A percentile compares a stretch with the other conserved stretches of the same genome.
These are phyloP conservation scores for Mortierella sp. DNA, from an alignment of 371 early-diverging fungal species.

Conservation along the genomic window DNA sequence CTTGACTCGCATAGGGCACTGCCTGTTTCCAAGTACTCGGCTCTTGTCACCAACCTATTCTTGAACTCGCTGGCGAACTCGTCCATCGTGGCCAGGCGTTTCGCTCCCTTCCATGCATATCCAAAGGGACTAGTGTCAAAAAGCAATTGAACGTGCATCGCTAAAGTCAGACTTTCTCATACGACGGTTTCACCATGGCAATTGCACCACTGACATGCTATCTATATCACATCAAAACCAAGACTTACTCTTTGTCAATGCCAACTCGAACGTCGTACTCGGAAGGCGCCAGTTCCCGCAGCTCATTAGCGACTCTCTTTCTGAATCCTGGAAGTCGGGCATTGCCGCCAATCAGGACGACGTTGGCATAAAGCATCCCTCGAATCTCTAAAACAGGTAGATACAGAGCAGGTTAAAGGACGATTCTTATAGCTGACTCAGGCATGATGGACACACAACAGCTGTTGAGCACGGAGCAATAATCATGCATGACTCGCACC, in stretches of 20 bases:
- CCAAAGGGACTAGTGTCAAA: slow-evolving; percentile 60
- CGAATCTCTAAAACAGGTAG: slow-evolving; percentile 65
- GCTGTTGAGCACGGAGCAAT: not conserved
- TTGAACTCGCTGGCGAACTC: slow-evolving; percentile 63
- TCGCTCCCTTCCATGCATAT: slow-evolving; percentile 70
- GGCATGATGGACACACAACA: not conserved
- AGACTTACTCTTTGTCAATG: slow-evolving; percentile 72
- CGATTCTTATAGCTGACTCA: not conserved
- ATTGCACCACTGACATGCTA: not conserved
- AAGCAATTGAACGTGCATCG: not conserved
- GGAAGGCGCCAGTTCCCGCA: slow-evolving; percentile 73
- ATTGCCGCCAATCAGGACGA: slow-evolving; percentile 85
- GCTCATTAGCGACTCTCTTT: slow-evolving; percentile 75
- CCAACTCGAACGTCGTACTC: slow-evolving; percentile 76
- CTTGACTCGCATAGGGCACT: slow-evolving; percentile 64
- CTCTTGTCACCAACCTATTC: slow-evolving; percentile 64
- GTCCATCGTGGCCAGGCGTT: slow-evolving; percentile 59
- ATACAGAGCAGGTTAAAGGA: not conserved
- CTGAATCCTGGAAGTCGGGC: slow-evolving; percentile 76
- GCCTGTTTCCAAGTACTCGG: slow-evolving; percentile 73
- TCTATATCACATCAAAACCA: not conserved
- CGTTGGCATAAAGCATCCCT: slow-evolving; percentile 80
- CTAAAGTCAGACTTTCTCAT: not conserved
- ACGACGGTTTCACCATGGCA: not conserved
- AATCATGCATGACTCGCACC: slow-evolving; percentile 11